phyloP scores from a whole-genome alignment of 352 stramenopile genomes.

The Albugo candida region DNA sequence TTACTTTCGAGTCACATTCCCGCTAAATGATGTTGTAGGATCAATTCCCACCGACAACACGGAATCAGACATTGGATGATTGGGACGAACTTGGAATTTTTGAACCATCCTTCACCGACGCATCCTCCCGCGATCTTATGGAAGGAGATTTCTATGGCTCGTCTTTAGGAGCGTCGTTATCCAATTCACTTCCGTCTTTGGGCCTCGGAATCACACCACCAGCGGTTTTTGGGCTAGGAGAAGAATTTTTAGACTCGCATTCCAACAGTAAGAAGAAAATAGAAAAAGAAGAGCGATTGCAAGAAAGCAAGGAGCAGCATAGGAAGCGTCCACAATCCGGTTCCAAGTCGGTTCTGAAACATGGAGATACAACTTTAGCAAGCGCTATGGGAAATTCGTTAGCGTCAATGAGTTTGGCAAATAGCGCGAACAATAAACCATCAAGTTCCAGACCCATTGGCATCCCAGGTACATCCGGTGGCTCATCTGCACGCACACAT shows the following conservation, averaged over 20 bases:
- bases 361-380: no score
- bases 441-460: conserved; percentile 63
- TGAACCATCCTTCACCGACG: conserved; percentile 57
- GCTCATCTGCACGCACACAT: no score
- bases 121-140: conserved; percentile 38
- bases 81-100: conserved; percentile 70
- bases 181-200: conserved; percentile 76
- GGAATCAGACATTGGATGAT: conserved; percentile 64
- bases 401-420: no score
- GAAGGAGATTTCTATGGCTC: conserved; percentile 67
- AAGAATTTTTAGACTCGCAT: conserved; percentile 52
- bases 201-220: conserved; percentile 67
- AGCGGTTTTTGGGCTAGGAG: conserved; percentile 63
- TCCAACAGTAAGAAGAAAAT: conserved; percentile 16
- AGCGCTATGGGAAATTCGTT: no score
- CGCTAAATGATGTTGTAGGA: neutral
- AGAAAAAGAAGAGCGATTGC: conserved; percentile 24
- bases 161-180: conserved; percentile 62
- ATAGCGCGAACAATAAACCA: no score
- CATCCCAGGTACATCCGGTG: conserved; percentile 34
- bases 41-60: conserved; percentile 31
- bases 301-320: conserved; percentile 17
- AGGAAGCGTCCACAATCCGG: neutral
- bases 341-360: no score
- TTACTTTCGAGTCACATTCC: conserved; percentile 8